Percentiles rank a stretch among this genome's conserved stretches.
phyloP scores from a whole-genome alignment of 2,329 filamentous ascomycete genomes.

The Cytospora leucostoma region DNA sequence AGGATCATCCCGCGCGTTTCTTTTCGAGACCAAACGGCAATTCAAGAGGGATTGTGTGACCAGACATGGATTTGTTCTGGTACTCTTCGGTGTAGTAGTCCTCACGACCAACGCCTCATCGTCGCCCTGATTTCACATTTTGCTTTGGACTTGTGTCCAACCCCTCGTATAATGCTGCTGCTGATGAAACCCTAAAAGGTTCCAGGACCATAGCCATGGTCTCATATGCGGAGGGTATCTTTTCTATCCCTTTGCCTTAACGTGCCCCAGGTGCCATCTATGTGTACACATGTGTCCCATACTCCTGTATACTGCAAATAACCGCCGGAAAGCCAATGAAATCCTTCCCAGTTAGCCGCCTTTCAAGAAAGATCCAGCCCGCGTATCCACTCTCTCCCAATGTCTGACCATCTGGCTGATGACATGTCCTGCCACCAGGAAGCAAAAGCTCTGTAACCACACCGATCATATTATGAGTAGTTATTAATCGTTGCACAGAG shows the following conservation, averaged over 20 bases:
- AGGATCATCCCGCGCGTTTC: background rate
- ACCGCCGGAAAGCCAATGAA: conserved; percentile 2
- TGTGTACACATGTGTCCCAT: background rate
- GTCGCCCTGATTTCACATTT: background rate
- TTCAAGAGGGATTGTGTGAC: background rate
- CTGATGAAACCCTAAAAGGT: background rate
- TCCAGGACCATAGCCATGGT: background rate
- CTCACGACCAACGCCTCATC: background rate
- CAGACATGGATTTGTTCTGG: background rate
- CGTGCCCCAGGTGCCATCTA: background rate
- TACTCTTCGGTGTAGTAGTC: background rate
- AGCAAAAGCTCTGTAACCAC: background rate
- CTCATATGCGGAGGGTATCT: conserved; percentile 8
- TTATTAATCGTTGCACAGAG: background rate
- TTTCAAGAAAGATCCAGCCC: conserved; percentile 17
- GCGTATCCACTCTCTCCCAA: background rate
- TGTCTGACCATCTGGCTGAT: background rate
- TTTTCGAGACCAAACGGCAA: background rate
- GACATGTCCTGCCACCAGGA: background rate
- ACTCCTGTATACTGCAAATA: conserved; percentile 20
- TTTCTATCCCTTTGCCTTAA: conserved; percentile 3
- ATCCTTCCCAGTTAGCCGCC: conserved; percentile 11
- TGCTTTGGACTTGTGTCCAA: background rate
- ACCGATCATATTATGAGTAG: background rate
- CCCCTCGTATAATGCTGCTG: background rate